Base-by-base conservation (phyloP, 345 rosid genomes). In the Eutrema japonicum region DNA sequence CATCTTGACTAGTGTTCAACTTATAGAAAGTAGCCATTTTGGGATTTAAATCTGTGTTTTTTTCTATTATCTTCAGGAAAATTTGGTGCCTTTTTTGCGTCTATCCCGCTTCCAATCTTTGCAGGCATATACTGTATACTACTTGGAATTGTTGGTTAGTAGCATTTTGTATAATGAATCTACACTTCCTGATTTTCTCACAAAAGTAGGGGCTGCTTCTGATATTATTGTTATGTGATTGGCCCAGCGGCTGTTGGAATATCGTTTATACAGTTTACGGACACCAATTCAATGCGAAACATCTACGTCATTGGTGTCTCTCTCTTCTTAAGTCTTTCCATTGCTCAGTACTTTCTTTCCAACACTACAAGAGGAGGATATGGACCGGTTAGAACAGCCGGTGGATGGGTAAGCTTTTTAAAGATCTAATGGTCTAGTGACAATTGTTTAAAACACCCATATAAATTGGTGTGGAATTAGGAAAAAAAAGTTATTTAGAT, bases 51-150 rank as follows among this genome's bases (percentile, higher is more conserved):
- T 56, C n/a, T 37, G 1, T 43, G 41, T 62, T 13, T 26, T 10
- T 22, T 68, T 53, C 35, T 37, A 13, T 71, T 41, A 70, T 46
- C 54, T 67, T 67, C 80, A 92, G 99, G 99, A 68, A 95, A 92
- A 53, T 95, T 95, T 55, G 99, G 99, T 7, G 99, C 97, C 52
- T 87, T 95, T 70, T 95, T 95, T 78, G 99, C 99, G 2, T 95
- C 99, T 32, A 95, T 95, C 74, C 99, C 99, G 14, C 80, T 86
- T 62, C 92, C 99, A 14, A 87, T 95, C 73, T 95, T 95, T 80
- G 99, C 79, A 37, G 98, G 96, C 65, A 84, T 87, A 74, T 92
- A 95, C 82, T 95, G 99, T 64, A 76, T 95, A 68, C 67, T 95
- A 68, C 83, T 92, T 68, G 99, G 98, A 73, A 83, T 92, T 50